Conservation (phyloP, 495 filamentous ascomycete genomes). For the Trichoderma parareesei region DNA sequence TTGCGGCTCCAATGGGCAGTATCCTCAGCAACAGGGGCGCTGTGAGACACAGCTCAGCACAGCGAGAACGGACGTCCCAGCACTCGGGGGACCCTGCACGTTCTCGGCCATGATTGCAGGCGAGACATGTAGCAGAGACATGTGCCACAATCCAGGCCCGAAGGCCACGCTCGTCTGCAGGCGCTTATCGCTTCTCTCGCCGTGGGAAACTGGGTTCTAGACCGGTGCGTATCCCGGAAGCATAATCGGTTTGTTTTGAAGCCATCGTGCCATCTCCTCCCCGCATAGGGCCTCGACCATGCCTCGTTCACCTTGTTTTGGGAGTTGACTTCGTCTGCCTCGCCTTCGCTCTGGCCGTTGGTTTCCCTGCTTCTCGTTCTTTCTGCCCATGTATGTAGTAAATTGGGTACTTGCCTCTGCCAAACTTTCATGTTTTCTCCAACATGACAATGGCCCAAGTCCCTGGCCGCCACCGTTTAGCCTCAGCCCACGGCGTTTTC, state of each 20-base stretch:
- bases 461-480: too few species aligned
- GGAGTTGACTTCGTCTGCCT: too few species aligned
- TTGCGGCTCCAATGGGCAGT: neutral
- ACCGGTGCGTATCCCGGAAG: neutral
- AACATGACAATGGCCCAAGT: too few species aligned
- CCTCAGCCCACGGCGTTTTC: too few species aligned
- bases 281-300: neutral
- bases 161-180: neutral
- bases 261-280: neutral
- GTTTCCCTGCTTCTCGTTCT: too few species aligned
- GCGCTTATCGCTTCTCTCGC: neutral
- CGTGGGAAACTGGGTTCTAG: neutral
- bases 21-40: conserved; percentile 5
- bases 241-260: neutral
- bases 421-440: too few species aligned
- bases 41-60: neutral
- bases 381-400: too few species aligned
- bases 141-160: neutral
- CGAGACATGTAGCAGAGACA: conserved; percentile 7
- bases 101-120: conserved; percentile 1
- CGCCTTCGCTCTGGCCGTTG: too few species aligned
- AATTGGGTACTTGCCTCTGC: too few species aligned
- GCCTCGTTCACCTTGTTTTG: neutral
- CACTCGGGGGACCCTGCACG: neutral
- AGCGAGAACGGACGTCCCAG: conserved; percentile 2